A percentile compares a stretch with the other conserved stretches of the same genome.
Evolutionary conservation across 441 rosid genomes (phyloP).

Genomic region (Iberis amara): DNA sequence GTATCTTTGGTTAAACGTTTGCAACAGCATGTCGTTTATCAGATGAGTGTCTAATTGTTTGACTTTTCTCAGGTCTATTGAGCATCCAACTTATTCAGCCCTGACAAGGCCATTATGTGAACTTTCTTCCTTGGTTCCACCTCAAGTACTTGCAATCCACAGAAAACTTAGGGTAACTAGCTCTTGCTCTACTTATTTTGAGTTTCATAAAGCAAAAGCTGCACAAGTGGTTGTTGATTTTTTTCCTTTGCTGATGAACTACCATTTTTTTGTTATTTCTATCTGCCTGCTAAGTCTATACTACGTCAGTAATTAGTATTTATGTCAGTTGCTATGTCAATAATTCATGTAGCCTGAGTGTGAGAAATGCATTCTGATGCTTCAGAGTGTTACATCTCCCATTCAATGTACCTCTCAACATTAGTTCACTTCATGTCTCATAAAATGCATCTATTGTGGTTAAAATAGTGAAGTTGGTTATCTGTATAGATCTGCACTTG

Average conservation of each 20-base stretch:
- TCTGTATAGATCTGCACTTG: no score
- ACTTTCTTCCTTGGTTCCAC: slow-evolving; percentile 86
- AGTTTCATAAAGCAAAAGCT: slow-evolving; percentile 12
- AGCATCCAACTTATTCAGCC: slow-evolving; percentile 95
- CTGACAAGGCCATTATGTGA: slow-evolving; percentile 97
- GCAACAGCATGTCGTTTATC: slow-evolving; percentile 17
- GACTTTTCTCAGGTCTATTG: slow-evolving; percentile 77
- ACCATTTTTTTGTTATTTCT: slow-evolving; percentile 8
- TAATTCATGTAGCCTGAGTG: slow-evolving; percentile 5
- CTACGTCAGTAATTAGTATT: neutral
- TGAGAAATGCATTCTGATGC: neutral
- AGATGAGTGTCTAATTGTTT: slow-evolving; percentile 12
- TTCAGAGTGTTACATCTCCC: slow-evolving; percentile 11
- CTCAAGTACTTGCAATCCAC: slow-evolving; percentile 78
- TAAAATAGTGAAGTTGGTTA: neutral
- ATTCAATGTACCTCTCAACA: slow-evolving; percentile 1
- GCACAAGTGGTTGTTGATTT: slow-evolving; percentile 3
- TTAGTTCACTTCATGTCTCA: neutral
- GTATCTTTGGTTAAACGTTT: slow-evolving; percentile 34
- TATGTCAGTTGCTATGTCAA: neutral
- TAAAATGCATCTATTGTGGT: neutral
- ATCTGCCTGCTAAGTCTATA: slow-evolving; percentile 16
- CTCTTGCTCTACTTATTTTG: slow-evolving; percentile 23
- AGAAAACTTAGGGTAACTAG: slow-evolving; percentile 87
- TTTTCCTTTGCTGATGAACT: neutral